Evolutionary conservation across 75 land plant species (phyloP), one percentile per base, ranked within the genome.

Genomic region (Pinus albicaulis): DNA sequence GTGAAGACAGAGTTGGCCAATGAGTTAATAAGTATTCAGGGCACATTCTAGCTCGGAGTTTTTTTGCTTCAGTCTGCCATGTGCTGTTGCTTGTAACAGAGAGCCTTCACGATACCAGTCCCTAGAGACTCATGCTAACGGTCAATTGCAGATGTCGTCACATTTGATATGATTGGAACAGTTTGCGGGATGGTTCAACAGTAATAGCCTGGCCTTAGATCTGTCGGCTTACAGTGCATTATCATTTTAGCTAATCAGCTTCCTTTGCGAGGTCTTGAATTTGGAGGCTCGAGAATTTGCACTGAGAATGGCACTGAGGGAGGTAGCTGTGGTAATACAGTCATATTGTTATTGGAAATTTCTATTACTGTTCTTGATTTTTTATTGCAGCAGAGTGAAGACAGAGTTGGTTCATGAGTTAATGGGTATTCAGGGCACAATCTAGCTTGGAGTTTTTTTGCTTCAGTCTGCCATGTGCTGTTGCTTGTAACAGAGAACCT

Each of bases 21-120:
- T 82, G 99, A 97, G 80, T 48, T 97, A 59, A 97, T 97, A 98
- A 82, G 86, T 73, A 86, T 97, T 34, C 99, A 94, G 99, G 89
- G 82, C 78, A 81, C 75, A 66, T 85, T 88, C 74, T 94, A 97
- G 99, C 93, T 97, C 78, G 99, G 98, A 24, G 89, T 97, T 74
- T 97, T 60, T 87, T 97, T 36, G 82, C 92, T 52, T 92, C 99
- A 14, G 82, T 92, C 74, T 94, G 99, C 76, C 93, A 97, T 85
- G 80, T 92, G 23, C 55, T 97, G 36, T 79, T 97, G 74, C 85
- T 97, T 73, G 87, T 92, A 3, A 81, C 98, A 23, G 98, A 97
- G 75, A 98, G 98, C n/a, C 73, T 90, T 79, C 85, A 92, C 81
- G 99, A 97, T 79, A 78, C 82, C 36, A 94, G 80, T 77, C 82